Percentiles rank a stretch among this genome's conserved stretches.
Evolutionary conservation across 176 grass and related monocot species (phyloP).

Genomic region (Microstegium vimineum): DNA sequence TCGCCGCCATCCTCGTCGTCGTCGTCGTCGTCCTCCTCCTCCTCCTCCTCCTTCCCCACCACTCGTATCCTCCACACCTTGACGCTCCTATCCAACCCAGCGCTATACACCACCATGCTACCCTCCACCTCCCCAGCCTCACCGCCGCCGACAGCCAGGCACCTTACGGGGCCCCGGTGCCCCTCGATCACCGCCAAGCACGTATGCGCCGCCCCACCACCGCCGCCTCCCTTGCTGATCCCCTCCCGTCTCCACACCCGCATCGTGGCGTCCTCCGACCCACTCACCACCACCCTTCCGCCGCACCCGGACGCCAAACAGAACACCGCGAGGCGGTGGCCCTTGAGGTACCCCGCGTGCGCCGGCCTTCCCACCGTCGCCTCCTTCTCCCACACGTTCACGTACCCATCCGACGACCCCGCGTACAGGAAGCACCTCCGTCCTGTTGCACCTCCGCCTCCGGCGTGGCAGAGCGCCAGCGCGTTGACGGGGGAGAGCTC

Average conservation of each 20-base stretch:
- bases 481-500: conserved; percentile 79
- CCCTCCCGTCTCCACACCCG: conserved; percentile 70
- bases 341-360: conserved; percentile 67
- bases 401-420: conserved; percentile 76
- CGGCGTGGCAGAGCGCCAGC: conserved; percentile 52
- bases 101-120: conserved; percentile 78
- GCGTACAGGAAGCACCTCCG: conserved; percentile 74
- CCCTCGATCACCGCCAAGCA: conserved; percentile 89
- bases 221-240: background rate
- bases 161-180: conserved; percentile 69
- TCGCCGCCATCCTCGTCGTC: background rate
- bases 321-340: conserved; percentile 69
- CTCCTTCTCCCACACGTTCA: conserved; percentile 93
- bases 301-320: conserved; percentile 56
- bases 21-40: background rate
- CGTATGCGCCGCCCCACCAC: conserved; percentile 41
- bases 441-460: too few relatives aligned
- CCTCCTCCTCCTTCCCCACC: conserved; percentile 45
- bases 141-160: conserved; percentile 61
- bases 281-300: conserved; percentile 62
- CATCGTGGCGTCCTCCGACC: conserved; percentile 88
- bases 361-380: conserved; percentile 50
- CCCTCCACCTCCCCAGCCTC: conserved; percentile 64
- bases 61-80: conserved; percentile 95
- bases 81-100: conserved; percentile 73